A percentile compares a stretch with the other conserved stretches of the same genome.
Conservation (phyloP, 106 monocot species). For the Amphibolis antarctica region DNA sequence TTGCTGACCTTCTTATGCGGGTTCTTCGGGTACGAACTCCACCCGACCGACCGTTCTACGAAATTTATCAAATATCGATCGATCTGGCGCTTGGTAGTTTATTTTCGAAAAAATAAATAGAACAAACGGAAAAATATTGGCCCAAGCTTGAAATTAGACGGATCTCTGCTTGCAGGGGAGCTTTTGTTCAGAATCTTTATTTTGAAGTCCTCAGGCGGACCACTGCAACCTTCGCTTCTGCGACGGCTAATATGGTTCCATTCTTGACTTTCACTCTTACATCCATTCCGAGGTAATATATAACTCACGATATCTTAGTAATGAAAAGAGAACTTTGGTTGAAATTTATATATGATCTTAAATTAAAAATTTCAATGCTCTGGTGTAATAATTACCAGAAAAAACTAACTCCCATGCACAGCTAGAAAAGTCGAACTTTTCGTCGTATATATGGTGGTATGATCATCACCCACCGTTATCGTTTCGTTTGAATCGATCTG, state of each 20-base stretch:
- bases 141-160: too few relatives aligned
- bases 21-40: slow-evolving; percentile 44
- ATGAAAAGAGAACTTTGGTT: not conserved
- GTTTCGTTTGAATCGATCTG: too few relatives aligned
- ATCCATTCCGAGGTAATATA: slow-evolving; percentile 27
- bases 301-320: too few relatives aligned
- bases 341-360: not conserved
- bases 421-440: too few relatives aligned
- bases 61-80: too few relatives aligned
- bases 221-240: slow-evolving; percentile 38
- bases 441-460: too few relatives aligned
- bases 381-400: too few relatives aligned
- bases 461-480: too few relatives aligned
- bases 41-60: not conserved
- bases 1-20: slow-evolving; percentile 48
- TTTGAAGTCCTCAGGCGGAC: slow-evolving; percentile 36
- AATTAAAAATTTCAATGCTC: not conserved
- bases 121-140: too few relatives aligned
- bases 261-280: slow-evolving; percentile 49
- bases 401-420: too few relatives aligned
- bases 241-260: slow-evolving; percentile 39
- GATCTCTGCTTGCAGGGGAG: slow-evolving; percentile 28
- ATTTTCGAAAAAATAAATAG: too few relatives aligned
- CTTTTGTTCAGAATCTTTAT: slow-evolving; percentile 44
- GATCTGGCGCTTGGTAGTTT: too few relatives aligned